These are phyloP conservation scores for Apiospora sp. DNA, from an alignment of 2,329 filamentous ascomycete species.

Conservation along the genomic window DNA sequence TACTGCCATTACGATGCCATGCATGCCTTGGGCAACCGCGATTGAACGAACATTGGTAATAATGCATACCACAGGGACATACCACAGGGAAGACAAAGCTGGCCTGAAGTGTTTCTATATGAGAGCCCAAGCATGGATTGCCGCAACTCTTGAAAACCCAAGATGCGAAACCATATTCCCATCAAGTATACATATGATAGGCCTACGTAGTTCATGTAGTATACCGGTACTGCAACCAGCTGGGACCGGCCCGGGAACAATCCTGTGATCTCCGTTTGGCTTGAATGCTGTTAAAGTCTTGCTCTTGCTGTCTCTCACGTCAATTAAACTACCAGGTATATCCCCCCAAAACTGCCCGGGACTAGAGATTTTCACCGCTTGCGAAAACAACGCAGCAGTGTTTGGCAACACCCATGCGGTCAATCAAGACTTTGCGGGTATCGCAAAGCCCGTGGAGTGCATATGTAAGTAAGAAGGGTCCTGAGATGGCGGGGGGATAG, in stretches of 20 bases:
- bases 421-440: background rate
- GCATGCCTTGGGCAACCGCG: background rate
- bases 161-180: background rate
- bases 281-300: background rate
- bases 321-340: background rate
- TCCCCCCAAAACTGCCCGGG: background rate
- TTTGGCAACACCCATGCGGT: background rate
- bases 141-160: background rate
- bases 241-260: background rate
- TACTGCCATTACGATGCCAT: background rate
- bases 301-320: background rate
- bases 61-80: background rate
- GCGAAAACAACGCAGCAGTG: background rate
- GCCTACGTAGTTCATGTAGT: background rate
- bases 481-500: conserved; percentile 5
- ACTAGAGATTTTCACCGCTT: background rate
- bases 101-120: background rate
- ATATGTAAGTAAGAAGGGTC: conserved; percentile 12
- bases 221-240: background rate
- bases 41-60: background rate
- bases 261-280: background rate
- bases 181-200: background rate
- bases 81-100: background rate
- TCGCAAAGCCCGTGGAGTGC: conserved; percentile 16
- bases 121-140: background rate